Evolutionary conservation across 73 alveolate genomes (phyloP).

Genomic region (Paramecium sonneborni): DNA sequence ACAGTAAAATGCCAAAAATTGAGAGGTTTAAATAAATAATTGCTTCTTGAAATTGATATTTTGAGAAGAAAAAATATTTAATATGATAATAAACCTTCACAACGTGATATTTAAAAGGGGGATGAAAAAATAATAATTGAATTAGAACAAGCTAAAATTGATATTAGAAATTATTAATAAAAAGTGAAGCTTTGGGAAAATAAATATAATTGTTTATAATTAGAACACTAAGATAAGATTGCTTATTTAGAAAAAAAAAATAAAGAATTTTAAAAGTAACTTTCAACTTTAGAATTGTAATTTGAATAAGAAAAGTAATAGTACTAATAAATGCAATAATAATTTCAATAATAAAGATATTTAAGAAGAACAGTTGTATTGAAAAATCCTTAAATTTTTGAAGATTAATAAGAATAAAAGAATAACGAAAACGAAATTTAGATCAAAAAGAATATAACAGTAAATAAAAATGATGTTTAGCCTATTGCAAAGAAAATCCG

Average conservation of each 20-base stretch:
- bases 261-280: not conserved
- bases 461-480: not conserved
- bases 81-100: not conserved
- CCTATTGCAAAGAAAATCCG: slow-evolving; percentile 11
- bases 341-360: not conserved
- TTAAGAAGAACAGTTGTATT: not conserved
- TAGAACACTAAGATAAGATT: not conserved
- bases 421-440: not conserved
- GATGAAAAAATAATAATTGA: not conserved
- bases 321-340: not conserved
- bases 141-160: slow-evolving; percentile 39
- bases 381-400: not conserved
- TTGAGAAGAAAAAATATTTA: not conserved
- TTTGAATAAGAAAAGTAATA: not conserved
- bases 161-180: not conserved
- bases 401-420: not conserved
- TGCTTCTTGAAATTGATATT: not conserved
- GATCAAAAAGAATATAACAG: not conserved
- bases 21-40: not conserved
- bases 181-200: not conserved
- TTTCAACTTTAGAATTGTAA: not conserved
- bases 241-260: slow-evolving; percentile 1
- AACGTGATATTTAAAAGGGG: not conserved
- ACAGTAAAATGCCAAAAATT: not conserved
- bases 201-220: not conserved